phyloP scores from a whole-genome alignment of 768 basidiomycete species.

The Cyclocybe cylindracea region DNA sequence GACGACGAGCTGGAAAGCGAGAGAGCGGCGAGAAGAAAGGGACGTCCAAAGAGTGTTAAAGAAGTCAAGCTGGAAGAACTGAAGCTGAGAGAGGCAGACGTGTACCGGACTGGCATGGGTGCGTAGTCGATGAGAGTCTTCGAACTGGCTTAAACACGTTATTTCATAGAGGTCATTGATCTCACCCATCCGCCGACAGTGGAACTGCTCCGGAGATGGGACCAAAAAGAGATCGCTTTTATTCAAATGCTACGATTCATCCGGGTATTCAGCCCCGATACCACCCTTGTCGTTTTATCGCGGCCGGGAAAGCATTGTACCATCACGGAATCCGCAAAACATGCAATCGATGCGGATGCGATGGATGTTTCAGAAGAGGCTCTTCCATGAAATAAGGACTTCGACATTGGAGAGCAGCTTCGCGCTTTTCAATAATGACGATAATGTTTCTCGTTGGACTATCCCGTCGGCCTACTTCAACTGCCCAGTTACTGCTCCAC shows the following conservation, averaged over 20 bases:
- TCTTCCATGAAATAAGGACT: neutral
- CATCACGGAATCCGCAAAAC: constrained; percentile 19
- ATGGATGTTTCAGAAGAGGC: constrained; percentile 13
- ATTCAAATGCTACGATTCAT: constrained; percentile 74
- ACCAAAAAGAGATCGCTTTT: constrained; percentile 72
- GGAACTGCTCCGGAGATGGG: constrained; percentile 75
- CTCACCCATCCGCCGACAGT: constrained; percentile 73
- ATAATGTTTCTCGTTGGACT: neutral
- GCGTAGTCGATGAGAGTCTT: constrained; percentile 23
- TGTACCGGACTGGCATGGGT: constrained; percentile 84
- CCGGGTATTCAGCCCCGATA: constrained; percentile 64
- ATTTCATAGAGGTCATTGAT: constrained; percentile 68
- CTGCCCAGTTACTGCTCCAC: no score
- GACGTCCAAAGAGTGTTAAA: constrained; percentile 71
- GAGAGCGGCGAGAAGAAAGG: constrained; percentile 61
- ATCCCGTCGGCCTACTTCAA: no score
- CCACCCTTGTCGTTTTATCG: constrained; percentile 49
- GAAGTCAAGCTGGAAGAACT: constrained; percentile 70
- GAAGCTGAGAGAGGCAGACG: constrained; percentile 67
- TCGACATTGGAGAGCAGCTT: neutral
- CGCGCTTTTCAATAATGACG: constrained; percentile 10
- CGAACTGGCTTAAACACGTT: neutral
- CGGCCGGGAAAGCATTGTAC: constrained; percentile 58
- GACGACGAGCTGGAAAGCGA: constrained; percentile 68
- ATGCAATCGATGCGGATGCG: constrained; percentile 11